Percentiles rank a stretch among this genome's conserved stretches.
These are phyloP conservation scores for Moesziomyces globuligerus DNA, from an alignment of 1,284 basidiomycete genomes.

Conservation along the genomic window DNA sequence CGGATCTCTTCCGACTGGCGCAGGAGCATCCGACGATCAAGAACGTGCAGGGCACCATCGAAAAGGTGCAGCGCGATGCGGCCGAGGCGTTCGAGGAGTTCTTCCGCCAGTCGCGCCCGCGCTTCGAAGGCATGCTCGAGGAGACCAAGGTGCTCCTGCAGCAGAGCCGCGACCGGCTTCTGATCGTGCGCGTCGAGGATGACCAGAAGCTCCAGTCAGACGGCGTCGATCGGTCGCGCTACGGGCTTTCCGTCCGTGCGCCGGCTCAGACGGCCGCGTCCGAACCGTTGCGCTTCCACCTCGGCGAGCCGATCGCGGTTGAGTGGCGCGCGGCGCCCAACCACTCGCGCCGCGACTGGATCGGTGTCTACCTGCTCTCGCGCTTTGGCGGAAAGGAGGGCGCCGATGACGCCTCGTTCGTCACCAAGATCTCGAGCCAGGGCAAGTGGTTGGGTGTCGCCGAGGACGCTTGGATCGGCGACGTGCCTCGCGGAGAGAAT, in stretches of 20 bases:
- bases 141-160: slow-evolving; percentile 92
- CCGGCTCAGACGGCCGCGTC: background rate
- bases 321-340: slow-evolving; percentile 86
- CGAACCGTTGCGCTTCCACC: slow-evolving; percentile 75
- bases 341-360: slow-evolving; percentile 96
- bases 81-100: slow-evolving; percentile 91
- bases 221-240: slow-evolving; percentile 50
- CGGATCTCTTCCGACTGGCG: slow-evolving; percentile 47
- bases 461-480: slow-evolving; percentile 91
- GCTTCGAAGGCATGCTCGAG: slow-evolving; percentile 72
- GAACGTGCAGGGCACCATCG: slow-evolving; percentile 91
- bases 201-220: slow-evolving; percentile 31
- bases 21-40: slow-evolving; percentile 72
- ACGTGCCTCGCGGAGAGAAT: slow-evolving; percentile 70
- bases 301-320: slow-evolving; percentile 88
- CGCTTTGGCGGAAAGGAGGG: slow-evolving; percentile 39
- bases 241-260: slow-evolving; percentile 19
- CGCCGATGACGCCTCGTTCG: slow-evolving; percentile 31
- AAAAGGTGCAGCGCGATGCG: slow-evolving; percentile 93
- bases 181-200: slow-evolving; percentile 55
- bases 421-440: slow-evolving; percentile 83
- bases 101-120: slow-evolving; percentile 73
- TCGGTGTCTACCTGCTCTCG: slow-evolving; percentile 79
- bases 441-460: slow-evolving; percentile 94
- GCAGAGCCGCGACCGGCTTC: slow-evolving; percentile 80